Evolutionary conservation across 257 asterid genomes (phyloP), one percentile per base, ranked within the genome.

Genomic region (Echium plantagineum): DNA sequence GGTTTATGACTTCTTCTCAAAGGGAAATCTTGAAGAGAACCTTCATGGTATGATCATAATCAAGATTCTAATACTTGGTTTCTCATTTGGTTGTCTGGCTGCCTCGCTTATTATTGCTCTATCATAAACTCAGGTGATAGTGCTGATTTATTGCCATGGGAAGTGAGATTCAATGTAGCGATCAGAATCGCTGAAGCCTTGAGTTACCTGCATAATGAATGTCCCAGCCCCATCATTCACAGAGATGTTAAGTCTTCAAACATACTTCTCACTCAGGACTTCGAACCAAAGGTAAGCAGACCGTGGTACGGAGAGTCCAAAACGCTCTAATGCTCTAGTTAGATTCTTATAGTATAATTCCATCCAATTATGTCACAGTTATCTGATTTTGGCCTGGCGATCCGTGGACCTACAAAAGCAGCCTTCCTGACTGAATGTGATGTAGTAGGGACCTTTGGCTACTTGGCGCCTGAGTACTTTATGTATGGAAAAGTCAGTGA

Each of bases 401-500:
- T 71, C 62, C 86, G 96, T 95, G 95, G 90, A 26, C 95, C 98
- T 6, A 72, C 85, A 56, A 73, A n/a, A 16, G 65, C 87, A 16
- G 70, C 89, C 62, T 89, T 77, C 74, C 42, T 80, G 72, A 84
- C 79, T 47, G 82, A 93, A 46, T 78, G 77, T 55, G 96, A 93
- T 66, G 95, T 86, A 24, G 89, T 89, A 0, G 99, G 99, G 71
- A 93, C 99, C 15, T 93, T 93, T 59, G 99, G 99, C 21, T 93
- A 93, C 77, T 89, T 93, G 8, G 97, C 99, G 38, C 99, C 99
- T 0, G 99, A 93, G 77, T 93, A 93, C 71, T 89, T 93, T 59
- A 86, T 93, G 97, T 93, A 83, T 52, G 99, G 99, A 5, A 86
- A 86, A 81, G 84, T 93, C 21, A 93, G 99, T 18, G 91, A 89